Base-by-base conservation (phyloP, 192 early-diverging fungal species). In the Diversispora eburnea region DNA sequence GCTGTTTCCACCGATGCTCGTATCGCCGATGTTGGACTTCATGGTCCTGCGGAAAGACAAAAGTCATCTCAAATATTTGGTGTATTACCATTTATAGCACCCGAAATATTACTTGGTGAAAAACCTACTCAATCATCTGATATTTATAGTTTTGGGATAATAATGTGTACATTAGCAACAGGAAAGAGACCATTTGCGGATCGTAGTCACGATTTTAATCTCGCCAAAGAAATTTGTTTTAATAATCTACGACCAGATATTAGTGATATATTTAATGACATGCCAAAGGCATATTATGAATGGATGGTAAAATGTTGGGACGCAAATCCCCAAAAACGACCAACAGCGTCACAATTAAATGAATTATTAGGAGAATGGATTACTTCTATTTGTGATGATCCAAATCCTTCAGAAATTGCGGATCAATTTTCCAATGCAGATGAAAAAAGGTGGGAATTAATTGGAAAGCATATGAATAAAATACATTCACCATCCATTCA, bases 131-230 rank as follows among this genome's bases (percentile, higher is more conserved):
- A 61, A 61, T 4, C 20, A 22, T 22, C 59, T 5, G 59, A 61
- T 20, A 61, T 61, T 20, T 61, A 61, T 61, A 41, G 22, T 12
- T 61, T 61, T 61, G 59, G 59, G 5, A 61, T 61, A 12, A 61
- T 61, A 5, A 61, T 61, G 59, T 61, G 59, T 13, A 41, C 20
- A 19, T 41, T 61, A 12, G 59, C 59, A 13, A 19, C 59, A 19
- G 59, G 59, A 20, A 4, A 19, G 13, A 13, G 59, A 19, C 59
- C 59, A 5, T 61, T 13, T 4, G 13, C 13, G 0, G 20, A 61
- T 61, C 13, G 59, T 19, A 9, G 3, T 19, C 59, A 61, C 13
- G 49, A 51, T 13, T 51, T 51, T 51, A 13, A 51, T 8, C 49
- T 51, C 5, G 49, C 49, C 1, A 51, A 13, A 51, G 9, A 12